Base-by-base conservation (phyloP, 2,329 filamentous ascomycete genomes). In the Neobulgaria alba region DNA sequence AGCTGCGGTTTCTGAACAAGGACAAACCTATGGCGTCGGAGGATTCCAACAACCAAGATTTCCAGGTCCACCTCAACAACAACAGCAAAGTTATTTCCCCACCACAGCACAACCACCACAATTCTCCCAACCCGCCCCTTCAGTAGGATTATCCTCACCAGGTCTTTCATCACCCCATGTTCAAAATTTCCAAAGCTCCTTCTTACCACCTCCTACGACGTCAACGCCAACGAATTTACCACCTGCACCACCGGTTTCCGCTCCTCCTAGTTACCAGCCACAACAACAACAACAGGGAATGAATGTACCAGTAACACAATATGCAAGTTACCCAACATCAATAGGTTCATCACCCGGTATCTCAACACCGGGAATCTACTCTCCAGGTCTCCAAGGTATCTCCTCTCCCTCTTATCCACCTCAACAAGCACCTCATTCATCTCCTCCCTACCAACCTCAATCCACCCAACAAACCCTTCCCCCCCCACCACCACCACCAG, bases 1-100 rank as follows among this genome's bases (percentile, higher is more conserved):
- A 36, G 75, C 73, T 10, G 67, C 80, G 2, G 69, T 67, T 17
- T 67, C 74, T 36, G 77, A 82, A 49, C 69, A 73, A 33, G 67
- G 72, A 45, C 62, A 66, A 16, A 69, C 70, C 8, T 77, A 75
- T 52, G 70, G 69, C 0, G 68, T 69, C 0, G 71, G 71, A 14
- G 70, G 69, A 0, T 57, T 45, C 31, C 50, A 50, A 29, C 42
- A 48, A 34, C 42, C 46, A 26, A 42, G 44, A 26, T 49, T 48
- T 31, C 42, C 49, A n/a, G 49, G 46, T 17, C 47, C 46, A 15
- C 48, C 48, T 17, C 19, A 18, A 12, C 39, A 48, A 29, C 32
- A 37, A 17, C 45, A 47, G 36, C 42, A 47, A 31, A 46, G 35
- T 30, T 57, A 59, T 29, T 66, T 69, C 43, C 46, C 49, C 39